phyloP scores from a whole-genome alignment of 140 eudicot genomes.

The Cichorium intybus region DNA sequence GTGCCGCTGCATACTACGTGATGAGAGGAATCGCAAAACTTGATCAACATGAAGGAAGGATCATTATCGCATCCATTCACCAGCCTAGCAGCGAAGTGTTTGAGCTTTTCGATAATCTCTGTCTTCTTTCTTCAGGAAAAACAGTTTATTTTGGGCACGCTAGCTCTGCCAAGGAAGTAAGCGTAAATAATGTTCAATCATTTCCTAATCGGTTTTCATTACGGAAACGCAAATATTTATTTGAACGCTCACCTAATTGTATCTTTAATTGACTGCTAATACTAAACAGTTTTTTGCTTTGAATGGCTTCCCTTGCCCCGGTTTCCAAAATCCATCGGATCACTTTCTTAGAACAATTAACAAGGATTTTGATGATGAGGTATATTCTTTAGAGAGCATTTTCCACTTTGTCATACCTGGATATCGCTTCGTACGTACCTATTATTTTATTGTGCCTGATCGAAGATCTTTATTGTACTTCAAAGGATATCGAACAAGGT shows the following conservation, averaged over 20 bases:
- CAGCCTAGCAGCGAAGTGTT: conserved; percentile 59
- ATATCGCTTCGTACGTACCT: background rate
- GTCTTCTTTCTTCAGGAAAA: conserved; percentile 50
- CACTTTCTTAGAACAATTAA: conserved; percentile 50
- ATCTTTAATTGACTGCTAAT: background rate
- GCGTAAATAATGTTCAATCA: background rate
- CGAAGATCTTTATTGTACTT: background rate
- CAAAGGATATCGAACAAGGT: conserved; percentile 42
- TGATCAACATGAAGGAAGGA: conserved; percentile 34
- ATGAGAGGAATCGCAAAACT: conserved; percentile 50
- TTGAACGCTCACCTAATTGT: background rate
- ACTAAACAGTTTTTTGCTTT: conserved; percentile 31
- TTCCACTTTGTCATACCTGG: background rate
- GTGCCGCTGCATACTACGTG: conserved; percentile 55
- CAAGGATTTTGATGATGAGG: conserved; percentile 56
- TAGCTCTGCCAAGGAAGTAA: conserved; percentile 29
- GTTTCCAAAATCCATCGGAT: conserved; percentile 49
- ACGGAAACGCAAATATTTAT: too few species aligned
- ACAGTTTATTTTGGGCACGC: conserved; percentile 41
- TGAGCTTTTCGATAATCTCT: conserved; percentile 42
- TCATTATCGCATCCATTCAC: conserved; percentile 54
- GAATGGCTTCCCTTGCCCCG: conserved; percentile 50
- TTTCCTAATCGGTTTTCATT: background rate
- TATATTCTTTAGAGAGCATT: conserved; percentile 4
- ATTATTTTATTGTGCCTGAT: background rate